Base-by-base conservation (phyloP, 805 yeast species). In the Candida xiaguanensis region DNA sequence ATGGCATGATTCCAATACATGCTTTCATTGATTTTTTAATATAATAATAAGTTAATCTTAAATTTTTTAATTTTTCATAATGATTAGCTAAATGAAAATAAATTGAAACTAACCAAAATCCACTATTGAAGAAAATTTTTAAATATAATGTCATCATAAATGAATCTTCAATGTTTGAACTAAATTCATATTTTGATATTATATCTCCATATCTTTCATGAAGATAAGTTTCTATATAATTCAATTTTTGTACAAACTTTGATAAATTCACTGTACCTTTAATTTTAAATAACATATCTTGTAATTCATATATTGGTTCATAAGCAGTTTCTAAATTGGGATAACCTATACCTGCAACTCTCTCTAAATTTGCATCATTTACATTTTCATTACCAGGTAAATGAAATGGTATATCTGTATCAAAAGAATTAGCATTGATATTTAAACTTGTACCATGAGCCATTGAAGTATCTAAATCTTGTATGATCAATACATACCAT, bases 401-500 rank as follows among this genome's bases (percentile, higher is more conserved):
- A 36, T 48, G 55, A 39, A 42, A 56, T 0, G 72, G 72, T 8
- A 54, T 24, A 31, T 54, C 50, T 0, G 58, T 48, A 40, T 67
- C 72, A 36, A 47, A 53, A 31, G 52, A 53, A 26, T 40, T 64
- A 25, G 48, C 57, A 60, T 36, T 51, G 12, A 64, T 49, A 36
- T 47, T 50, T 15, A 58, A 38, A 1, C 67, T 65, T 18, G 55
- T 56, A 0, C 74, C 74, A 34, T 54, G 40, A 38, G 54, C 6
- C 61, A 58, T 42, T 50, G 63, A 14, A 50, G 44, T 65, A 65
- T 38, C 68, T 39, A 58, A 41, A 47, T 67, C 72, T 36, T 44
- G 46, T 14, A 58, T 49, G 13, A 51, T 40, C 19, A 65, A 47
- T 36, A 46, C 59, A 50, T 67, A 72, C 87, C 87, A 81, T 2